Percentiles rank a stretch among this genome's conserved stretches.
phyloP scores from a whole-genome alignment of 2,329 filamentous ascomycete species.

The Curvularia sp. region DNA sequence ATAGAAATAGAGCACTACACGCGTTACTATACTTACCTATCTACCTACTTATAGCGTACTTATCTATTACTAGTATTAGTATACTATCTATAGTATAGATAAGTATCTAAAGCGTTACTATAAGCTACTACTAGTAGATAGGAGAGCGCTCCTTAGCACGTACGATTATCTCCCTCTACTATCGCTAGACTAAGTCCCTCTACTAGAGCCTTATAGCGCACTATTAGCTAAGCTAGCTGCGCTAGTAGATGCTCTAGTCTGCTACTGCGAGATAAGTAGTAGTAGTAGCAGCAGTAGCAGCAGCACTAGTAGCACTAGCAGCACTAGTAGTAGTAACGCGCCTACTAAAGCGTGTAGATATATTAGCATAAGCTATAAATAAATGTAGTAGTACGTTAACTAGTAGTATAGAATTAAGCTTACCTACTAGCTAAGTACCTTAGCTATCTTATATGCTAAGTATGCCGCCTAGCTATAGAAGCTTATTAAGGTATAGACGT shows the following conservation, averaged over 20 bases:
- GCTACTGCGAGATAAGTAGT: background rate
- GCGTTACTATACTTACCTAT: background rate
- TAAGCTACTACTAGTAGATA: background rate
- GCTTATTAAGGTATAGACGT: constrained; percentile 8
- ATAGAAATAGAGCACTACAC: too few species aligned
- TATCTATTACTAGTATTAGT: background rate
- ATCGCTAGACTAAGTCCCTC: background rate
- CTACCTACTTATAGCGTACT: background rate
- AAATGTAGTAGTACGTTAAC: background rate
- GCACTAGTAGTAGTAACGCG: too few species aligned
- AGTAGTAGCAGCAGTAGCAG: too few species aligned
- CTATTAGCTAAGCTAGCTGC: background rate
- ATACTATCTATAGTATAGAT: background rate
- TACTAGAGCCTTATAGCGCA: background rate
- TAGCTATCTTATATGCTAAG: constrained; percentile 1
- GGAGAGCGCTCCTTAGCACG: background rate
- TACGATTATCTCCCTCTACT: background rate
- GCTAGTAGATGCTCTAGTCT: background rate
- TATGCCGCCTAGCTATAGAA: constrained; percentile 3
- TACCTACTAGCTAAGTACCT: background rate
- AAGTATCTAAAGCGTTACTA: background rate
- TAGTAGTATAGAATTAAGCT: background rate
- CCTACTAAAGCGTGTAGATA: background rate
- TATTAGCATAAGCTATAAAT: background rate
- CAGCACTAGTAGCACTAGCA: too few species aligned